These are phyloP conservation scores for Penicillium tannophilum DNA, from an alignment of 495 filamentous ascomycete species.

Conservation along the genomic window DNA sequence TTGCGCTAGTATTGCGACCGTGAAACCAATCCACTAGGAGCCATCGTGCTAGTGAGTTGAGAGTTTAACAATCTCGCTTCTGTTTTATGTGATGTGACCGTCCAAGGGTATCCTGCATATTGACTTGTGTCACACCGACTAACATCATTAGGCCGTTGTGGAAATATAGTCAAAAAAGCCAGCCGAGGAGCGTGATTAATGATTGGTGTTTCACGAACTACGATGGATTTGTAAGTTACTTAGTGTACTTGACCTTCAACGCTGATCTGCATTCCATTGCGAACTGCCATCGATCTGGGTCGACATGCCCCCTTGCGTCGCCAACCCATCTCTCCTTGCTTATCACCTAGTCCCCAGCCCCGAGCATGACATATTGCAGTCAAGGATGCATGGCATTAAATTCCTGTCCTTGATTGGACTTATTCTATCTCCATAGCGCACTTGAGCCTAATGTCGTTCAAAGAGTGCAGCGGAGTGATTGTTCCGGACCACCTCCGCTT, in stretches of 20 bases:
- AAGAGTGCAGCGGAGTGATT: slow-evolving; percentile 12
- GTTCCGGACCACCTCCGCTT: neutral
- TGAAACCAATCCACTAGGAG: neutral
- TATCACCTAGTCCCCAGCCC: slow-evolving; percentile 16
- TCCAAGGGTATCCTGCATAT: neutral
- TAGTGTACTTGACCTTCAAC: neutral
- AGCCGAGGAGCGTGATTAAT: neutral
- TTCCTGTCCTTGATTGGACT: slow-evolving; percentile 10
- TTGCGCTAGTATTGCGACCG: neutral
- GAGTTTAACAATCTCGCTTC: neutral
- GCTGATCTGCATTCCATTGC: slow-evolving; percentile 31
- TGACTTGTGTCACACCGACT: neutral
- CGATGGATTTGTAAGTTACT: neutral
- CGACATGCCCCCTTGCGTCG: slow-evolving; percentile 29
- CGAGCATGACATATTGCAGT: slow-evolving; percentile 21
- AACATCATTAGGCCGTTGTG: neutral
- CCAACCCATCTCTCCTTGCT: slow-evolving; percentile 27
- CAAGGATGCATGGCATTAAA: slow-evolving; percentile 21
- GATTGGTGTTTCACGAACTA: neutral
- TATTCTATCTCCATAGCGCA: slow-evolving; percentile 1
- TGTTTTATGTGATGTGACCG: neutral
- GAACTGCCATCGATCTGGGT: slow-evolving; percentile 29
- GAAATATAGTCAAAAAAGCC: neutral
- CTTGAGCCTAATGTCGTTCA: slow-evolving; percentile 19
- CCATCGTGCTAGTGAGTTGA: neutral